These are phyloP conservation scores for Cystofilobasidium capitatum DNA, from an alignment of 768 basidiomycete genomes.

Conservation along the genomic window DNA sequence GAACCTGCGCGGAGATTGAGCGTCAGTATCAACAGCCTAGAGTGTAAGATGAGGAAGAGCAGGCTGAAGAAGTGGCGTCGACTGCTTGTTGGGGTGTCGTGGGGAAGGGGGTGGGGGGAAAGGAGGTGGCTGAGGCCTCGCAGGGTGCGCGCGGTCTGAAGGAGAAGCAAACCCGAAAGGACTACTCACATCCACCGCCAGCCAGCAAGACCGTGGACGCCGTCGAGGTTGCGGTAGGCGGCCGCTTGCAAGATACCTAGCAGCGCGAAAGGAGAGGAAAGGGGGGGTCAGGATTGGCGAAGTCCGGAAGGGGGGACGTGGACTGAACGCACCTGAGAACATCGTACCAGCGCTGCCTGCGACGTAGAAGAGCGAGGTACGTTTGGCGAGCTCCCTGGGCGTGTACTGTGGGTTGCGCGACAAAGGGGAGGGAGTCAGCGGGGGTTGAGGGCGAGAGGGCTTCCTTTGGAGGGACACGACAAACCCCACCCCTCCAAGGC, in stretches of 20 bases:
- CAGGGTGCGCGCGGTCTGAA: no score
- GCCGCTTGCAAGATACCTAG: constrained; percentile 57
- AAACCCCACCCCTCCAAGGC: no score
- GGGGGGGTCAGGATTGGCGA: no score
- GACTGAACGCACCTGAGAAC: constrained; percentile 44
- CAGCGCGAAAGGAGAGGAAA: no score
- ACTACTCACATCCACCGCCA: constrained; percentile 14
- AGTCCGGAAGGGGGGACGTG: background rate
- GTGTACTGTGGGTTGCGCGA: constrained; percentile 32
- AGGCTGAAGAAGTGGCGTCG: no score
- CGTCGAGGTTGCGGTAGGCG: constrained; percentile 46
- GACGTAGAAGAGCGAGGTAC: constrained; percentile 52
- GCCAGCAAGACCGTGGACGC: constrained; percentile 20
- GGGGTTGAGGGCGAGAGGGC: background rate
- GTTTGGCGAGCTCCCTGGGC: constrained; percentile 33
- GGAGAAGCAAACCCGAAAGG: background rate
- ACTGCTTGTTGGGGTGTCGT: no score
- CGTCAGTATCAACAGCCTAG: no score
- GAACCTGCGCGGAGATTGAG: background rate
- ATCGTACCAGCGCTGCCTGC: constrained; percentile 55
- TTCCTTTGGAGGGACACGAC: no score
- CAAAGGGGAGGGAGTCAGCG: no score
- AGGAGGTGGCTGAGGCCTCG: no score
- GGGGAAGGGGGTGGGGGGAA: background rate
- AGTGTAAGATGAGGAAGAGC: background rate